phyloP scores from a whole-genome alignment of 2,329 filamentous ascomycete species.

The Hypoxylon sp. region DNA sequence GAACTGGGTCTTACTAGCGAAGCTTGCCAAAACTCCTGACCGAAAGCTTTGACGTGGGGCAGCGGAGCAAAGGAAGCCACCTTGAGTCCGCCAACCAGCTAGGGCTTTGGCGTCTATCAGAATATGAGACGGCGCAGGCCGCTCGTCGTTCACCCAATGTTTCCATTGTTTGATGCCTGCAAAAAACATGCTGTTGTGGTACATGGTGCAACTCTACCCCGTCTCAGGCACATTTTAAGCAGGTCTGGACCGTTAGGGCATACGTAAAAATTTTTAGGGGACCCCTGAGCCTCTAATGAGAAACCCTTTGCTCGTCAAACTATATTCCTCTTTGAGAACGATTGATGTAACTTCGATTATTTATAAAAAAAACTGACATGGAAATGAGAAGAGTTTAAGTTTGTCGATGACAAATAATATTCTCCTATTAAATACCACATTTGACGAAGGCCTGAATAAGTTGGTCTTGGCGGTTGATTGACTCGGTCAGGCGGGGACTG shows the following conservation, averaged over 20 bases:
- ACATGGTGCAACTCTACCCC: not conserved
- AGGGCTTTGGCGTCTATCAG: slow-evolving; percentile 9
- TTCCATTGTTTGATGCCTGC: slow-evolving; percentile 2
- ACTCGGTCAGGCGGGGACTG: slow-evolving; percentile 12
- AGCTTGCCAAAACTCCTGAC: slow-evolving; percentile 20
- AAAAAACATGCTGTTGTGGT: not conserved
- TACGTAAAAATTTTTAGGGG: not conserved
- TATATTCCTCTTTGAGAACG: not conserved
- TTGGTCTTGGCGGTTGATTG: slow-evolving; percentile 21
- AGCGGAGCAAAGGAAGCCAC: slow-evolving; percentile 25
- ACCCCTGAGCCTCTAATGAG: not conserved
- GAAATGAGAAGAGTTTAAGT: not conserved
- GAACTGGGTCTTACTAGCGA: slow-evolving; percentile 7
- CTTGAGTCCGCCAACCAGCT: slow-evolving; percentile 11
- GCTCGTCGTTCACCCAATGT: not conserved
- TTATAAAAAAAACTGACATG: not conserved
- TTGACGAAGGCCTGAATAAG: not conserved
- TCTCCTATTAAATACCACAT: not conserved
- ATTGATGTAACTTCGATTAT: not conserved
- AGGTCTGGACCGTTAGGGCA: not conserved
- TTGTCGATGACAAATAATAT: not conserved
- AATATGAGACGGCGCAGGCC: slow-evolving; percentile 11
- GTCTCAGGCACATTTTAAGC: not conserved
- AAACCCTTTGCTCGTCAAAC: not conserved
- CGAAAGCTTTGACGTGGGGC: slow-evolving; percentile 34